phyloP scores from a whole-genome alignment of 192 early-diverging fungal genomes.

The Entomortierella beljakovae region DNA sequence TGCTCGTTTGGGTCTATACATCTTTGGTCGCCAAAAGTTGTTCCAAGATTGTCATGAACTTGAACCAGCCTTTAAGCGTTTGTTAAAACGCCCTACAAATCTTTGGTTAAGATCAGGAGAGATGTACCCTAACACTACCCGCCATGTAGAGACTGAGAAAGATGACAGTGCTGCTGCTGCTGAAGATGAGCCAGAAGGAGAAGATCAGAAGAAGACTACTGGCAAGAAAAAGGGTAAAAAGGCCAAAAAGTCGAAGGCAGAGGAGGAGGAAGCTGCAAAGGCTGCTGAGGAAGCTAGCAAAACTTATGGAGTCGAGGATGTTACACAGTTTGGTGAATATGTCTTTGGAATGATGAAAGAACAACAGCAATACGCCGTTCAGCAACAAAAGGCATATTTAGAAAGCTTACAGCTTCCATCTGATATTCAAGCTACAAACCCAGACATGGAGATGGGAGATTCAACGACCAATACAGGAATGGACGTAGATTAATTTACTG shows the following conservation, averaged over 20 bases:
- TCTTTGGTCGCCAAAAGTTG: constrained; percentile 82
- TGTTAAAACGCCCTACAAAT: constrained; percentile 74
- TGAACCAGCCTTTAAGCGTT: constrained; percentile 69
- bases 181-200: too few relatives aligned
- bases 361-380: constrained; percentile 44
- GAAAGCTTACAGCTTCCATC: constrained; percentile 20
- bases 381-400: constrained; percentile 35
- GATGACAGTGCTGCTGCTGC: constrained; percentile 20
- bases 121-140: constrained; percentile 58
- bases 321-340: constrained; percentile 45
- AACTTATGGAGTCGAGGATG: constrained; percentile 34
- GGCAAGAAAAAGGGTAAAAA: constrained; percentile 26
- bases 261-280: neutral
- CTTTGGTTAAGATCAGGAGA: constrained; percentile 69
- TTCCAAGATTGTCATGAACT: constrained; percentile 90
- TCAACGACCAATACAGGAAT: neutral
- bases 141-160: constrained; percentile 24
- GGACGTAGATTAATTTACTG: constrained; percentile 1
- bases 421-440: neutral
- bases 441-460: neutral
- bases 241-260: constrained; percentile 8
- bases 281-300: constrained; percentile 1
- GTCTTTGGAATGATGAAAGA: constrained; percentile 53
- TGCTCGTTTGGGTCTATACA: constrained; percentile 93
- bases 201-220: constrained; percentile 16